Conservation (phyloP, 331 rosid genomes). For the Quercus tomentella region DNA sequence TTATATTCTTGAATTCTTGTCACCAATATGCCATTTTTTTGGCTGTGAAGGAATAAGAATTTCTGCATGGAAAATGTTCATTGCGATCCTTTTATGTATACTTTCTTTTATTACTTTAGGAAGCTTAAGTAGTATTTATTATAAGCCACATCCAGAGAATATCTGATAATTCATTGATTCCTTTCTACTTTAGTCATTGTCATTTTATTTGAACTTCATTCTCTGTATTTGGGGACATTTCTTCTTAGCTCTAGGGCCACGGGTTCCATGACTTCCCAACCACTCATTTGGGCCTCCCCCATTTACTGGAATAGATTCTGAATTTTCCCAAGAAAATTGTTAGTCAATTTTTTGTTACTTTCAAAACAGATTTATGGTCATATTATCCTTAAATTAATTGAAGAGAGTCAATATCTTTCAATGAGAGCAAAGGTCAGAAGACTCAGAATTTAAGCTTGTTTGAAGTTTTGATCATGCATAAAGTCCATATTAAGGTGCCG, state of each 20-base stretch:
- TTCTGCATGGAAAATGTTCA: background rate
- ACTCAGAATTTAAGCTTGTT: background rate
- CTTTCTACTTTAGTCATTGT: background rate
- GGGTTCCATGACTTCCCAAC: background rate
- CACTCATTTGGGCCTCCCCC: background rate
- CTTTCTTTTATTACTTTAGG: background rate
- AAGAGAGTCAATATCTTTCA: background rate
- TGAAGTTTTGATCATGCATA: no score
- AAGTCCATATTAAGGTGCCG: no score
- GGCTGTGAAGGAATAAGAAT: background rate
- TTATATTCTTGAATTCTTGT: background rate
- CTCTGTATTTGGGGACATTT: background rate
- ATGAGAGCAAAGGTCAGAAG: background rate
- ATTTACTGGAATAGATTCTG: background rate
- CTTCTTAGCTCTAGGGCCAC: background rate
- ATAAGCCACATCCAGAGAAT: background rate
- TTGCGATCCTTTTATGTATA: background rate
- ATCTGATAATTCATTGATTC: background rate
- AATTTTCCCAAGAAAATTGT: background rate
- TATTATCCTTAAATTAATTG: background rate
- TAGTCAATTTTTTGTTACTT: background rate
- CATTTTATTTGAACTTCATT: background rate
- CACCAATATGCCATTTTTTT: background rate
- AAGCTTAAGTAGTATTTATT: background rate
- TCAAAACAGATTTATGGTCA: background rate